Evolutionary conservation across 495 filamentous ascomycete genomes (phyloP).

Genomic region (Neurospora discreta): DNA sequence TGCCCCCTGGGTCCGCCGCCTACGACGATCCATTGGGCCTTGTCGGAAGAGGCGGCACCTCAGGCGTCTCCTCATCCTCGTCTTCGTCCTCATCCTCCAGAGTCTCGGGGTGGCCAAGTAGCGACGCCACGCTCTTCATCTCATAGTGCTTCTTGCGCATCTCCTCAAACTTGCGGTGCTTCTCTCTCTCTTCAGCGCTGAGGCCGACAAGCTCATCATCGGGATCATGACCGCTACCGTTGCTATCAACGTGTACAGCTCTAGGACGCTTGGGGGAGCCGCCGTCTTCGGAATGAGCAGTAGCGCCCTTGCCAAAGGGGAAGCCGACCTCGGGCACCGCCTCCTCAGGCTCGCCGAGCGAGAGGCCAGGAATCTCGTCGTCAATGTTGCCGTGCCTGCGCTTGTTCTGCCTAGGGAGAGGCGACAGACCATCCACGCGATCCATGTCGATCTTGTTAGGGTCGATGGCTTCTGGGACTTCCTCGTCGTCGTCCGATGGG

Average conservation of each 20-base stretch:
- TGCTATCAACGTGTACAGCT: constrained; percentile 58
- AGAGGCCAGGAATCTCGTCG: constrained; percentile 82
- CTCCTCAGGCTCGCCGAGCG: constrained; percentile 91
- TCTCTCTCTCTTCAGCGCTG: constrained; percentile 69
- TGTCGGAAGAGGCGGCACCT: constrained; percentile 24
- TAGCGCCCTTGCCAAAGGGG: neutral
- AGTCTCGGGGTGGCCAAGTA: constrained; percentile 62
- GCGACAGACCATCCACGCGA: constrained; percentile 25
- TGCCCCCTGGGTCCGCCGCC: neutral
- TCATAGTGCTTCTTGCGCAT: constrained; percentile 94
- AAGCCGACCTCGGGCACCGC: constrained; percentile 38
- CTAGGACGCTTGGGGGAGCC: constrained; percentile 26
- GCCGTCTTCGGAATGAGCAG: neutral
- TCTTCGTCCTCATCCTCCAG: constrained; percentile 24
- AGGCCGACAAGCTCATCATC: constrained; percentile 47
- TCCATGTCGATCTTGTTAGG: constrained; percentile 24
- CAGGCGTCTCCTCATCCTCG: constrained; percentile 2
- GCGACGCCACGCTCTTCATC: constrained; percentile 87
- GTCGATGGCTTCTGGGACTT: constrained; percentile 37
- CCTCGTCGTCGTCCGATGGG: constrained; percentile 64
- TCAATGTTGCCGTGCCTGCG: constrained; percentile 9
- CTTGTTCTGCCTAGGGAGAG: neutral
- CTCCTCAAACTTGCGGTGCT: constrained; percentile 83
- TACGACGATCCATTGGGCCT: constrained; percentile 16
- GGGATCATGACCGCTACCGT: constrained; percentile 41